These are phyloP conservation scores for Spiromastix sp. DNA, from an alignment of 2,329 filamentous ascomycete genomes.

Conservation along the genomic window DNA sequence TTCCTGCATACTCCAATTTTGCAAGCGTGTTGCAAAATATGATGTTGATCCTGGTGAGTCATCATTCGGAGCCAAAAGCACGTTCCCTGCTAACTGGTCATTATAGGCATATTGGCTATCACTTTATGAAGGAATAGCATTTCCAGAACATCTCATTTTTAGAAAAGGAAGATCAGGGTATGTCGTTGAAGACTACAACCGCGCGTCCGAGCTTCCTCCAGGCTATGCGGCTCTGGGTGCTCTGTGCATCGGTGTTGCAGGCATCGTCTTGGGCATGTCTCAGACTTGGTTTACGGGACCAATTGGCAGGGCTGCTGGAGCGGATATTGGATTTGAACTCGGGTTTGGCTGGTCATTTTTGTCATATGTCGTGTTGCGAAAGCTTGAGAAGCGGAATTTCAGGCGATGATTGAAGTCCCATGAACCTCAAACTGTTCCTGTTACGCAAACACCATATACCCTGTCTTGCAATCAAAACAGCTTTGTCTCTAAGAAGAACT, in stretches of 20 bases:
- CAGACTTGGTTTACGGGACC: slow-evolving; percentile 61
- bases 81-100: no score
- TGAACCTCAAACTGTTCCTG: no score
- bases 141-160: slow-evolving; percentile 60
- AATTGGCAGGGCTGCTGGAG: slow-evolving; percentile 50
- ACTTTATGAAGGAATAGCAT: slow-evolving; percentile 57
- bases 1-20: slow-evolving; percentile 59
- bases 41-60: slow-evolving; percentile 48
- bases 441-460: no score
- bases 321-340: slow-evolving; percentile 56
- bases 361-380: slow-evolving; percentile 1
- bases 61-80: neutral
- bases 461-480: no score
- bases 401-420: neutral
- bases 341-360: slow-evolving; percentile 51
- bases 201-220: slow-evolving; percentile 47
- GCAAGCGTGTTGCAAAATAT: slow-evolving; percentile 57
- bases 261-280: slow-evolving; percentile 59
- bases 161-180: slow-evolving; percentile 53
- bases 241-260: slow-evolving; percentile 54
- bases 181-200: slow-evolving; percentile 47
- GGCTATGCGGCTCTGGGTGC: slow-evolving; percentile 54
- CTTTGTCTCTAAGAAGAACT: no score
- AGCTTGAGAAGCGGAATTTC: slow-evolving; percentile 1
- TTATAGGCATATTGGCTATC: slow-evolving; percentile 55